Base-by-base conservation (phyloP, 2,329 filamentous ascomycete genomes). In the Ophiocordyceps camponoti-saundersi region DNA sequence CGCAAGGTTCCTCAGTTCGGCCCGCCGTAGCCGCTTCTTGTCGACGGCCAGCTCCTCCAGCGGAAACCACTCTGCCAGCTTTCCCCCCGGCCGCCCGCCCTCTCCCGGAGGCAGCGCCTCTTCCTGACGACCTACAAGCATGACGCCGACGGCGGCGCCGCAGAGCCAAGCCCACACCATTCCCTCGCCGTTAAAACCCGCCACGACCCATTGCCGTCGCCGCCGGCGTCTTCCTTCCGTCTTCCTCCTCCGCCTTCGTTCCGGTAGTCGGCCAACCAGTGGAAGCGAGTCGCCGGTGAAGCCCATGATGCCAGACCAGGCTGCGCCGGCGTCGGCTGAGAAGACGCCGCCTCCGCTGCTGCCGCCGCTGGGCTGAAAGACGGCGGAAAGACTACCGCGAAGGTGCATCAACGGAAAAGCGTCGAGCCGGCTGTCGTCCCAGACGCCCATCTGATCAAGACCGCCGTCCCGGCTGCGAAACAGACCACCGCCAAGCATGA, bases 401-500 rank as follows among this genome's bases (percentile, higher is more conserved):
- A 68, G 59, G 52, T 65, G 67, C 48, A 58, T 63, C 43, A 59
- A 52, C 3, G 61, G 65, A 21, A 67, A 53, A 1, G 63, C 53
- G 18, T 71, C 67, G 11, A 65, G 51, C 8, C 55, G 53, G 7
- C 59, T 58, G 53, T 79, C 74, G 15, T 71, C 66, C 40, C 65
- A 65, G 2, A 68, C 51, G 0, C 72, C 74, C 0, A 77, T 42
- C 46, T 69, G 64, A 30, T 66, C 66, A 3, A 70, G 39, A 0
- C 71, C 72, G 10, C 66, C 56, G 6, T 60, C 58, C 6, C 57
- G 54, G 16, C 67, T 65, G 21, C 66, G 63, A 6, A 63, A 60
- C 47, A 75, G 68, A 0, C 71, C 75, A 0, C 75, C 75, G 2
- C 75, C 73, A 2, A 74, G 55, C 68, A 79, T 71, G 49, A 79